phyloP scores from a whole-genome alignment of 2,329 filamentous ascomycete genomes.

The Colletotrichum cordylinicola region DNA sequence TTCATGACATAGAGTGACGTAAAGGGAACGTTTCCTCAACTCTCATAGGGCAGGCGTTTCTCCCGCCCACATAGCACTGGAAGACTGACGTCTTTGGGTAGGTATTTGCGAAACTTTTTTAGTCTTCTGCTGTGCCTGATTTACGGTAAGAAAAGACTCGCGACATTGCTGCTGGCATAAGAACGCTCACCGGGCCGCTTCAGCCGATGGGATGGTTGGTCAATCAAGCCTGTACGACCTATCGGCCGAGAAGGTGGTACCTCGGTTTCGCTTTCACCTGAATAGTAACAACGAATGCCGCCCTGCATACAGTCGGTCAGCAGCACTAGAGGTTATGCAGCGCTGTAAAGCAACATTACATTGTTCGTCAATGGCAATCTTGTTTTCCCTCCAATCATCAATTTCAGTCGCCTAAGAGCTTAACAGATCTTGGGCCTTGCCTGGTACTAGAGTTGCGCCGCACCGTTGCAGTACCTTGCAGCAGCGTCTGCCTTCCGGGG shows the following conservation, averaged over 20 bases:
- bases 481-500: background rate
- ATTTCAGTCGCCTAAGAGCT: background rate
- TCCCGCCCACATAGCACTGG: background rate
- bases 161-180: background rate
- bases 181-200: background rate
- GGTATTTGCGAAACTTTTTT: background rate
- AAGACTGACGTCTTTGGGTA: background rate
- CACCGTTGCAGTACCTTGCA: background rate
- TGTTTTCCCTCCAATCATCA: background rate
- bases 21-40: background rate
- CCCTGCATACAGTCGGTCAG: background rate
- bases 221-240: background rate
- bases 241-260: background rate
- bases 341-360: background rate
- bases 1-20: background rate
- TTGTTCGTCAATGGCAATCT: background rate
- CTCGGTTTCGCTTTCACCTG: background rate
- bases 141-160: background rate
- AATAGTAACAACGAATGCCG: background rate
- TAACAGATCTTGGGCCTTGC: background rate
- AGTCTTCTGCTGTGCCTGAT: background rate
- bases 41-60: background rate
- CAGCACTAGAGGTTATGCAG: background rate
- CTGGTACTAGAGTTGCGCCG: background rate
- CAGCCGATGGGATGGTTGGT: background rate